Evolutionary conservation across 2,329 filamentous ascomycete species (phyloP).

Genomic region (Fusarium robinianum): DNA sequence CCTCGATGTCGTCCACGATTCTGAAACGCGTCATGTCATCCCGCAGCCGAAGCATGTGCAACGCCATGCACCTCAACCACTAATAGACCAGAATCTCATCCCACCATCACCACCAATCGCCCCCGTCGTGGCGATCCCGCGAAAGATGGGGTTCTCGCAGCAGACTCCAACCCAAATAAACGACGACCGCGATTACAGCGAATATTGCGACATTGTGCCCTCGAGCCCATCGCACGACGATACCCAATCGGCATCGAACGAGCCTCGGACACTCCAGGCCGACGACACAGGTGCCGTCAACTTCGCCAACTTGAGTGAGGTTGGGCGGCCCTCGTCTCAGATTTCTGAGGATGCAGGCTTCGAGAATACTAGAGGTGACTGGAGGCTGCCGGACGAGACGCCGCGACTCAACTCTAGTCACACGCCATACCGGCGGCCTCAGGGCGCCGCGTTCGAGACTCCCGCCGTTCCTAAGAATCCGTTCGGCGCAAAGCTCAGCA

Average conservation of each 20-base stretch:
- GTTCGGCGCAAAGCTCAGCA: slow-evolving; percentile 46
- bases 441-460: slow-evolving; percentile 50
- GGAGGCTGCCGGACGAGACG: slow-evolving; percentile 44
- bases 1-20: slow-evolving; percentile 6
- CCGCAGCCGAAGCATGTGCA: slow-evolving; percentile 22
- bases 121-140: slow-evolving; percentile 22
- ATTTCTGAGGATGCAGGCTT: slow-evolving; percentile 49
- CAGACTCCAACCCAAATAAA: slow-evolving; percentile 62
- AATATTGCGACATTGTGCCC: slow-evolving; percentile 41
- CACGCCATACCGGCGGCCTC: slow-evolving; percentile 41
- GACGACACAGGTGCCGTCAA: slow-evolving; percentile 57
- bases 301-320: slow-evolving; percentile 46
- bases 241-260: slow-evolving; percentile 38
- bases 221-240: slow-evolving; percentile 36
- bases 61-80: slow-evolving; percentile 25
- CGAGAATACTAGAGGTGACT: slow-evolving; percentile 45
- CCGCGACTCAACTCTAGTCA: slow-evolving; percentile 41
- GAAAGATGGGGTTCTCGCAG: slow-evolving; percentile 53
- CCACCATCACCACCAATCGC: slow-evolving; percentile 24
- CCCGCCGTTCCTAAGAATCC: slow-evolving; percentile 55
- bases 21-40: slow-evolving; percentile 29
- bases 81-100: too few species aligned
- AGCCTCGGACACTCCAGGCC: slow-evolving; percentile 47
- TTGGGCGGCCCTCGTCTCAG: slow-evolving; percentile 47
- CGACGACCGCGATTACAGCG: slow-evolving; percentile 60